Evolutionary conservation across 2,329 filamentous ascomycete genomes (phyloP).

Genomic region (Acephala macrosclerotiorum): DNA sequence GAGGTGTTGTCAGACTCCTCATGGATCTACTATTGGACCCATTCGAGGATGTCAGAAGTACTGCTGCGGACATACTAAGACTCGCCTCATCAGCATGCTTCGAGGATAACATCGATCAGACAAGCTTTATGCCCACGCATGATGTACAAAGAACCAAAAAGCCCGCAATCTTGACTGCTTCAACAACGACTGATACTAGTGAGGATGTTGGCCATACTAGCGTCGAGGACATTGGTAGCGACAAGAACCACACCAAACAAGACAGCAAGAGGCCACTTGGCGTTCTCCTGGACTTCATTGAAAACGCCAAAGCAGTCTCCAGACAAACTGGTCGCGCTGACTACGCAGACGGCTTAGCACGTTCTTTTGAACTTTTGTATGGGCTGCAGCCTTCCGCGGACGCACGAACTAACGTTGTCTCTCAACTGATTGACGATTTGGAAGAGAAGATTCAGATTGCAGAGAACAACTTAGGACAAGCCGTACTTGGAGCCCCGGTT

Average conservation of each 20-base stretch:
- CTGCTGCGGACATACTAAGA: conserved; percentile 59
- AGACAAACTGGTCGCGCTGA: conserved; percentile 82
- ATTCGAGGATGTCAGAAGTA: conserved; percentile 86
- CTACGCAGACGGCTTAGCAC: conserved; percentile 89
- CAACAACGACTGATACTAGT: not conserved
- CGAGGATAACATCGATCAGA: not conserved
- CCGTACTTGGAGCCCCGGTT: conserved; percentile 70
- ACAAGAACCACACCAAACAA: not conserved
- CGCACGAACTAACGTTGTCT: conserved; percentile 58
- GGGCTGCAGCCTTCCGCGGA: conserved; percentile 56
- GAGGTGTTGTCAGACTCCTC: conserved; percentile 66
- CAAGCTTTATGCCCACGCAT: not conserved
- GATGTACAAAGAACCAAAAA: not conserved
- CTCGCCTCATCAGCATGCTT: conserved; percentile 51
- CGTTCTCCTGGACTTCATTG: conserved; percentile 56
- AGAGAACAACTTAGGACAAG: conserved; percentile 68
- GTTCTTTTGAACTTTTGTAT: conserved; percentile 75
- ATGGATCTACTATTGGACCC: conserved; percentile 86
- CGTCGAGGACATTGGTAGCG: not conserved
- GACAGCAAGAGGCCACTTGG: conserved; percentile 14
- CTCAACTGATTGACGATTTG: conserved; percentile 64
- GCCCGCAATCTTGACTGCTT: not conserved
- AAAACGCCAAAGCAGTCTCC: conserved; percentile 63
- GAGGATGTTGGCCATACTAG: not conserved
- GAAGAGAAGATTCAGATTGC: conserved; percentile 71